A percentile compares a stretch with the other conserved stretches of the same genome.
Evolutionary conservation across 352 stramenopile species (phyloP).

Genomic region (Phytopythium helicoides): DNA sequence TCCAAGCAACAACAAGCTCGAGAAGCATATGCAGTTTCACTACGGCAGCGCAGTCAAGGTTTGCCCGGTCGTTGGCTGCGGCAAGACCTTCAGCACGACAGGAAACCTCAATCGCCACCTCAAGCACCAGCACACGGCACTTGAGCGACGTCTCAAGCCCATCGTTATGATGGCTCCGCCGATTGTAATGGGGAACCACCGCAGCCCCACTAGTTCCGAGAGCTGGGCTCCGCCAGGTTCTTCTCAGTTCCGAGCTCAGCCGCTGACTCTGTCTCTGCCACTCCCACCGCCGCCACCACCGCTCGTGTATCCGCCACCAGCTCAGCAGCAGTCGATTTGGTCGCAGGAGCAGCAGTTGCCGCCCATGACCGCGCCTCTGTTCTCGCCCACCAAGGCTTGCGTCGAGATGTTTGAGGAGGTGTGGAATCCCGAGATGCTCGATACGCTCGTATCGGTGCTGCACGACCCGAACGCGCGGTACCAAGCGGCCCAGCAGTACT

Average conservation of each 20-base stretch:
- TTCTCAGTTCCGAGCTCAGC: conserved; percentile 15
- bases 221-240: conserved; percentile 19
- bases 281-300: conserved; percentile 11
- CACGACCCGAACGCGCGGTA: conserved; percentile 31
- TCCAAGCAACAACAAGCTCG: conserved; percentile 18
- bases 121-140: conserved; percentile 15
- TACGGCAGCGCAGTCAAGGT: conserved; percentile 28
- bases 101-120: conserved; percentile 44
- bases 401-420: conserved; percentile 32
- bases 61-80: conserved; percentile 27
- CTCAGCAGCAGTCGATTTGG: conserved; percentile 13
- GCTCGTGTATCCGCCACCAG: conserved; percentile 6
- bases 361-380: conserved; percentile 12
- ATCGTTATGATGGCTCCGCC: background rate
- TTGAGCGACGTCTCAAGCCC: conserved; percentile 1
- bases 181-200: conserved; percentile 15
- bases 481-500: conserved; percentile 4
- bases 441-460: conserved; percentile 33
- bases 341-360: conserved; percentile 11
- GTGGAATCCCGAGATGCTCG: conserved; percentile 44
- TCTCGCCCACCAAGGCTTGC: conserved; percentile 25
- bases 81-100: conserved; percentile 54
- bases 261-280: background rate
- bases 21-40: conserved; percentile 35
- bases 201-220: conserved; percentile 27